These are phyloP conservation scores for Petunia axillaris DNA, from an alignment of 257 asterid genomes.

Conservation along the genomic window DNA sequence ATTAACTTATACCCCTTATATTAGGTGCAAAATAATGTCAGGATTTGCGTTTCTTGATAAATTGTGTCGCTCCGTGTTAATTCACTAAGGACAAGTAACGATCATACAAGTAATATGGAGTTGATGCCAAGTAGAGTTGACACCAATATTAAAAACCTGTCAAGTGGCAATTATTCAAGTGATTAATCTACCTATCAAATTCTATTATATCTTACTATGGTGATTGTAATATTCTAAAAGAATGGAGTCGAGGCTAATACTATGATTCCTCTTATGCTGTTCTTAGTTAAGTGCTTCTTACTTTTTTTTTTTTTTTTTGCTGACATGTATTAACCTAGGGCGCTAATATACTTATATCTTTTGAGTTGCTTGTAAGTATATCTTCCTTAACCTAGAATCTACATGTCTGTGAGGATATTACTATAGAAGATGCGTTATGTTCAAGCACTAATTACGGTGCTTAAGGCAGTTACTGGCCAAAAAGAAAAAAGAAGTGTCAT, in stretches of 20 bases:
- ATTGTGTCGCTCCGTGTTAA: not conserved
- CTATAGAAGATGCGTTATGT: not conserved
- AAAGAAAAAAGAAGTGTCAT: not conserved
- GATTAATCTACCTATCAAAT: not conserved
- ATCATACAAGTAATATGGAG: constrained; percentile 14
- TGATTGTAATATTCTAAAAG: constrained; percentile 6
- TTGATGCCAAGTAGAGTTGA: not conserved
- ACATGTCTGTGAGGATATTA: not conserved
- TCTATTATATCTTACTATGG: not conserved
- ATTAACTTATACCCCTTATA: not conserved
- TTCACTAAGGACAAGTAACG: constrained; percentile 2
- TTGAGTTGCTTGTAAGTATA: not conserved
- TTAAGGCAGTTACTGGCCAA: not conserved
- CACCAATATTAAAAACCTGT: not conserved
- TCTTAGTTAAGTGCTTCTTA: not conserved
- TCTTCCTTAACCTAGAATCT: not conserved
- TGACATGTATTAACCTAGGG: not conserved
- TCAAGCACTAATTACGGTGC: not conserved
- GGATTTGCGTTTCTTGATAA: not conserved
- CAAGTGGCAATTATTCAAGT: not conserved
- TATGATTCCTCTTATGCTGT: not conserved
- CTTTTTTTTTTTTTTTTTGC: not conserved
- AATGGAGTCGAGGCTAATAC: not conserved
- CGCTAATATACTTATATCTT: not conserved
- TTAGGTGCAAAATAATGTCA: not conserved